phyloP scores from a whole-genome alignment of 73 alveolate genomes.

The Tetrahymena malaccensis region DNA sequence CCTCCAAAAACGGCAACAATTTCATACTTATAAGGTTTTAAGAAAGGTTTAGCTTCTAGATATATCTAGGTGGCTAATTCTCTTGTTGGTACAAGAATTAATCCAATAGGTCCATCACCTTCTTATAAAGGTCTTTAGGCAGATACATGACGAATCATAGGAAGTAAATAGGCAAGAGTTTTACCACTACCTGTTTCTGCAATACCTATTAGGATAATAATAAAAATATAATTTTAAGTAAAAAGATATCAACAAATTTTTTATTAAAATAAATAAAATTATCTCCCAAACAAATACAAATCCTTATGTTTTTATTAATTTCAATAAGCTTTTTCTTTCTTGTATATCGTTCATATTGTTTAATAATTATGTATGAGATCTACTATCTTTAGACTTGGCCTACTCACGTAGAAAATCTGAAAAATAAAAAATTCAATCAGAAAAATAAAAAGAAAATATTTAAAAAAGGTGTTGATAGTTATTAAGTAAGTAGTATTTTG shows the following conservation, averaged over 20 bases:
- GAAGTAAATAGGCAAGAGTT: slow-evolving; percentile 95
- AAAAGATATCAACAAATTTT: too few relatives aligned
- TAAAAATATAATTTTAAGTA: neutral
- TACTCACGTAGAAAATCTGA: neutral
- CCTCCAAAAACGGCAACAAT: slow-evolving; percentile 96
- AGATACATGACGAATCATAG: slow-evolving; percentile 90
- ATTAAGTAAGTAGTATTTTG: too few relatives aligned
- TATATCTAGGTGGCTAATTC: slow-evolving; percentile 93
- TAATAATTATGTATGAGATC: neutral
- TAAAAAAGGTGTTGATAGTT: neutral
- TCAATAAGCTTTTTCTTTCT: neutral
- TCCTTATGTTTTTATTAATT: neutral
- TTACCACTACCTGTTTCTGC: slow-evolving; percentile 99
- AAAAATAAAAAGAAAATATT: neutral
- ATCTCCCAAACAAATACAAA: neutral
- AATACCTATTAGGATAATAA: slow-evolving; percentile 70
- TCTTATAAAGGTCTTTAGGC: slow-evolving; percentile 84
- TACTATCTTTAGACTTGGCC: neutral
- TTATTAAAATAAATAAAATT: too few relatives aligned
- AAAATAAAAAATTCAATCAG: neutral
- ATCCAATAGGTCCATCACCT: slow-evolving; percentile 95
- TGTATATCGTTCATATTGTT: neutral
- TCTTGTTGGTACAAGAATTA: slow-evolving; percentile 96
- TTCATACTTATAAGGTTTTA: slow-evolving; percentile 68
- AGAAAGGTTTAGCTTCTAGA: slow-evolving; percentile 77